Conservation (phyloP, 2,329 filamentous ascomycete genomes). For the Dryadomyces quercivorus region DNA sequence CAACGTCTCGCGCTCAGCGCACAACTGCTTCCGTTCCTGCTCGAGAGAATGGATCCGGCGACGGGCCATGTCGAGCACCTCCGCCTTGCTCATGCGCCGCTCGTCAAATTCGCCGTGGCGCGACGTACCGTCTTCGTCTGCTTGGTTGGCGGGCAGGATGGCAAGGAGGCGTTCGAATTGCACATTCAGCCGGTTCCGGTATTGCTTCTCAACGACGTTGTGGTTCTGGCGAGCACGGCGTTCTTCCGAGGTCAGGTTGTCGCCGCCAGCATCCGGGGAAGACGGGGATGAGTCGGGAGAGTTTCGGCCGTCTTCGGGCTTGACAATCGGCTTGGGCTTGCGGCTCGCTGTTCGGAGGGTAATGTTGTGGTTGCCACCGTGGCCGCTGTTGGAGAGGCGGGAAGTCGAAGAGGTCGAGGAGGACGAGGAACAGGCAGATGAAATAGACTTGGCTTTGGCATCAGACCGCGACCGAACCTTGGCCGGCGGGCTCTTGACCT, state of each 20-base stretch:
- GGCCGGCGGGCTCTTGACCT: neutral
- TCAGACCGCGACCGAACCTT: neutral
- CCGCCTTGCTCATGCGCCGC: constrained; percentile 28
- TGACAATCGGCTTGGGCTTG: constrained; percentile 7
- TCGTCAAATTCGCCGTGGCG: constrained; percentile 14
- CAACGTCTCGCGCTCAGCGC: constrained; percentile 7
- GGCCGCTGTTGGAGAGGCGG: constrained; percentile 5
- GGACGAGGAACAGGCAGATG: constrained; percentile 5
- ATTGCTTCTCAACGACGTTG: constrained; percentile 36
- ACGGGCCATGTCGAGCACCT: constrained; percentile 32
- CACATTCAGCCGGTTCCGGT: constrained; percentile 32
- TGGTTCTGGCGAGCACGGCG: constrained; percentile 19
- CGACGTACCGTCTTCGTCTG: constrained; percentile 1
- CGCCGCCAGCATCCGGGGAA: constrained; percentile 5
- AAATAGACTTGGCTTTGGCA: constrained; percentile 3
- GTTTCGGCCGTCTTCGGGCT: neutral
- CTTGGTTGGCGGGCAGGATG: constrained; percentile 21
- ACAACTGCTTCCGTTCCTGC: constrained; percentile 21
- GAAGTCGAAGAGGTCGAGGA: neutral
- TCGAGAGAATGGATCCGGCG: constrained; percentile 28
- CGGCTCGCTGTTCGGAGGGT: constrained; percentile 11
- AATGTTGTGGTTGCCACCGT: constrained; percentile 11
- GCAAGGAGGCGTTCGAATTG: constrained; percentile 31
- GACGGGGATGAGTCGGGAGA: constrained; percentile 3
- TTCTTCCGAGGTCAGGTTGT: constrained; percentile 9